A percentile compares a stretch with the other conserved stretches of the same genome.
Evolutionary conservation across 805 yeast genomes (phyloP).

Genomic region (Metschnikowia noctiluminum): DNA sequence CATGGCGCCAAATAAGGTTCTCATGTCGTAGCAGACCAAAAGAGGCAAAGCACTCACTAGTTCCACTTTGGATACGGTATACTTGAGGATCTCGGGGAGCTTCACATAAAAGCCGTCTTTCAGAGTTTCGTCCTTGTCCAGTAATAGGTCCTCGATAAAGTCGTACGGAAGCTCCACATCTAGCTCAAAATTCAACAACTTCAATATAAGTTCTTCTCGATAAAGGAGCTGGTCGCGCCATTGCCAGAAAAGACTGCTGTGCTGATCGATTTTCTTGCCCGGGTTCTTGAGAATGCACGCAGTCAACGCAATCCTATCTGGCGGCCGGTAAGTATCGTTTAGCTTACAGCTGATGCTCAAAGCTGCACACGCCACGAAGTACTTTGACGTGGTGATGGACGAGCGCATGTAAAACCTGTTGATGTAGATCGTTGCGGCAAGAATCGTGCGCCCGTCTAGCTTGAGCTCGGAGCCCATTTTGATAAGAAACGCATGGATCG

Average conservation of each 20-base stretch:
- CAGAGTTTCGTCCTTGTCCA: slow-evolving; percentile 7
- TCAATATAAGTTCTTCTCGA: slow-evolving; percentile 40
- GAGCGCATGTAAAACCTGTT: slow-evolving; percentile 39
- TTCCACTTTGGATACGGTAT: slow-evolving; percentile 35
- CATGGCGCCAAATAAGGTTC: slow-evolving; percentile 29
- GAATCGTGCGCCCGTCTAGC: slow-evolving; percentile 40
- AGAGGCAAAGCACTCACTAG: slow-evolving; percentile 38
- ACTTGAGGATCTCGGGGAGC: slow-evolving; percentile 23
- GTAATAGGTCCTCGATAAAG: slow-evolving; percentile 25
- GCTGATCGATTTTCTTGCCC: slow-evolving; percentile 33
- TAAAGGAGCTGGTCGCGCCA: slow-evolving; percentile 44
- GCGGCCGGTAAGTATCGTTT: slow-evolving; percentile 40
- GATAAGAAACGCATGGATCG: slow-evolving; percentile 37
- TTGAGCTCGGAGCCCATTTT: slow-evolving; percentile 34
- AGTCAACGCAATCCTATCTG: slow-evolving; percentile 40
- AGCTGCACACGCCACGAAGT: slow-evolving; percentile 44
- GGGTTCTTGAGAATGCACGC: slow-evolving; percentile 37
- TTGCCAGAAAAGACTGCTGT: slow-evolving; percentile 39
- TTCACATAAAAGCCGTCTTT: slow-evolving; percentile 12
- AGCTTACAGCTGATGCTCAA: slow-evolving; percentile 41
- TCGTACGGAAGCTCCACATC: slow-evolving; percentile 39
- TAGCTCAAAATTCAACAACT: slow-evolving; percentile 38
- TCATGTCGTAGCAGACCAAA: slow-evolving; percentile 32
- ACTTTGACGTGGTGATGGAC: slow-evolving; percentile 42
- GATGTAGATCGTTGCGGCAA: slow-evolving; percentile 39